phyloP scores from a whole-genome alignment of 371 early-diverging fungal species.

The Gilbertella persicaria region DNA sequence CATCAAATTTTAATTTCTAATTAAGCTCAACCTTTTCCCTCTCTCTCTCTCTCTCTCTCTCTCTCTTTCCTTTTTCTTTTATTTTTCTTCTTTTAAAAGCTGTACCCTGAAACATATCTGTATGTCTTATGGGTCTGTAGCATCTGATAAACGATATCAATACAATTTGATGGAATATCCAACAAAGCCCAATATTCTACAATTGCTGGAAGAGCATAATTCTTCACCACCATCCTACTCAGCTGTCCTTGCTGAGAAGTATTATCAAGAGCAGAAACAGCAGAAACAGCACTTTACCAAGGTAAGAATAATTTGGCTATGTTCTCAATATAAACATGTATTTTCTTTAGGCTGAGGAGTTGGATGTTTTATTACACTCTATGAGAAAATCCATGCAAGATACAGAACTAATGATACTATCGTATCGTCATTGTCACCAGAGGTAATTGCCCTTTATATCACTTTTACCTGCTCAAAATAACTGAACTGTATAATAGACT shows the following conservation, averaged over 20 bases:
- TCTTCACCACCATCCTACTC: constrained; percentile 23
- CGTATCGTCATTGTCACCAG: constrained; percentile 5
- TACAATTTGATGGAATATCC: background rate
- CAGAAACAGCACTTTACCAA: constrained; percentile 1
- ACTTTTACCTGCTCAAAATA: background rate
- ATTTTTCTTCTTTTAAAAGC: no score
- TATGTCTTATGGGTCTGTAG: background rate
- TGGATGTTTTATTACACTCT: background rate
- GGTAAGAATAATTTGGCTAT: background rate
- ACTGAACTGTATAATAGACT: constrained; percentile 4
- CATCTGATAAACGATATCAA: background rate
- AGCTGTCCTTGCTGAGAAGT: constrained; percentile 20
- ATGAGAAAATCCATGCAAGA: constrained; percentile 7
- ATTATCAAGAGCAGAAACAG: constrained; percentile 7
- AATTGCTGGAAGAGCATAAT: background rate
- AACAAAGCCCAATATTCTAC: background rate
- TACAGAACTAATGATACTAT: background rate
- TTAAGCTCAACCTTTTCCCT: no score
- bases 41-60: no score
- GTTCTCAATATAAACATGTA: background rate
- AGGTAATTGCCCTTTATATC: constrained; percentile 1
- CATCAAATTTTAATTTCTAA: no score
- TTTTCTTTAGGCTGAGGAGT: constrained; percentile 7
- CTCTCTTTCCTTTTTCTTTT: no score
- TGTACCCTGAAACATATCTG: no score